Evolutionary conservation across 169 alveolate genomes (phyloP).

Genomic region (Eimeria necatrix): DNA sequence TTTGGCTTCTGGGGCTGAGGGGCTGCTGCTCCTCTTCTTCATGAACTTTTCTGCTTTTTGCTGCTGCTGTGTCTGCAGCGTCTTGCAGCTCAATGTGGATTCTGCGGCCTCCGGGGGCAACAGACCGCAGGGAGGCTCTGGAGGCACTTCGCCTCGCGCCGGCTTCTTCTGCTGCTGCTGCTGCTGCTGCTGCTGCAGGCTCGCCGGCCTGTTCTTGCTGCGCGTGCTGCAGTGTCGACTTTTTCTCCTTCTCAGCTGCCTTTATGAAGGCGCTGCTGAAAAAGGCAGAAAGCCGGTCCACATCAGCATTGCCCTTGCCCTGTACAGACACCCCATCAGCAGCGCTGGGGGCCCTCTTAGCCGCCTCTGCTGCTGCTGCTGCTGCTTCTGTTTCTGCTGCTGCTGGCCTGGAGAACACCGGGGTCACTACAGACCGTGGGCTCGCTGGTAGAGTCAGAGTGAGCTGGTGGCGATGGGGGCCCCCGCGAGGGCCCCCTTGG

Average conservation of each 20-base stretch:
- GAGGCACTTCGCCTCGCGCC: not conserved
- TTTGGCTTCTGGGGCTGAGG: conserved; percentile 60
- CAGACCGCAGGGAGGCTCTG: not conserved
- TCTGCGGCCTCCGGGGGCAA: not conserved
- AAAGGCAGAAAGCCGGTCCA: conserved; percentile 20
- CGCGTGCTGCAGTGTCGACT: not conserved
- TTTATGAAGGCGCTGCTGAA: conserved; percentile 64
- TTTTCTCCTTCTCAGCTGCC: conserved; percentile 57
- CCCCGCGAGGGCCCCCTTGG: not conserved
- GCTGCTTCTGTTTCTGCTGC: not conserved
- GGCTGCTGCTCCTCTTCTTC: conserved; percentile 6
- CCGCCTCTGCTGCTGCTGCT: conserved; percentile 18
- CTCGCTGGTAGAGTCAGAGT: conserved; percentile 40
- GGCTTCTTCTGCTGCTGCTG: not conserved
- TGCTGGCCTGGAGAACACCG: not conserved
- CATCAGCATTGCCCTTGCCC: not conserved
- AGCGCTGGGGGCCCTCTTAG: not conserved
- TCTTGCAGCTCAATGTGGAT: conserved; percentile 6
- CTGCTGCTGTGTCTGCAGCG: conserved; percentile 15
- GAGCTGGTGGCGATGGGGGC: not conserved
- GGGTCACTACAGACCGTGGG: conserved; percentile 7
- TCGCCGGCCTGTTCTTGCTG: not conserved
- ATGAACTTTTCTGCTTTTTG: not conserved
- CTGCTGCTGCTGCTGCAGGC: not conserved
- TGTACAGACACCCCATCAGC: too few relatives aligned